Evolutionary conservation across 208 protist species (phyloP), one percentile per base, ranked within the genome.

Genomic region (Hexamita inflata): DNA sequence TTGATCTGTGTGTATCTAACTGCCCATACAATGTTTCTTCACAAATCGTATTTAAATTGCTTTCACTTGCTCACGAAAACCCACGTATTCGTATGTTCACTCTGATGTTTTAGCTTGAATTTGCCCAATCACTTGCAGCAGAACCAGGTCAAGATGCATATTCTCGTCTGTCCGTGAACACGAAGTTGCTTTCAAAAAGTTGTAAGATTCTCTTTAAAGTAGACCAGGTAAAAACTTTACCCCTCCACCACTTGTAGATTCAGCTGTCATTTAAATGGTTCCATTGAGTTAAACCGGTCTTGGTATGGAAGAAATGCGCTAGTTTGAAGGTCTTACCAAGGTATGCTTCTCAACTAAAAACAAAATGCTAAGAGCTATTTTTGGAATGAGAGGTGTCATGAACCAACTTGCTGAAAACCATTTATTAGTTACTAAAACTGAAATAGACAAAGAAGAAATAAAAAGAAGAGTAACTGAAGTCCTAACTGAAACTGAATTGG

Each of bases 1-100:
- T 99, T 86, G 94, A 99, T 86, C 90, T 98, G 70, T 98, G 95
- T 76, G 94, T 99, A 11, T 93, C 95, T 57, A 99, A 99, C 88
- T 89, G 98, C 35, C 96, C 97, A 40, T 99, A 99, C 82, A 91
- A 96, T 35, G 98, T 98, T 82, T 98, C 94, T 1, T 97, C 93
- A n/a, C 92, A 94, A 26, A 81, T 99, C 26, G 88, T 95, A 1
- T 99, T 99, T 80, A 98, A 98, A 87, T 85, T 99, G 32, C 85
- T 99, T n/a, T 85, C 89, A 70, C 90, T 94, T 76, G n/a, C n/a
- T n/a, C 84, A 89, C 73, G 89, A 93, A 75, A 13, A 15, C 30
- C 32, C 73, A 4, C 4, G 13, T n/a, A 26, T 38, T 40, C 32
- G 64, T 30, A 40, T 28, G 15, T 49, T 59, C 28, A 92, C 98